Evolutionary conservation across 176 grass and related monocot species (phyloP).

Genomic region (Poa annua): DNA sequence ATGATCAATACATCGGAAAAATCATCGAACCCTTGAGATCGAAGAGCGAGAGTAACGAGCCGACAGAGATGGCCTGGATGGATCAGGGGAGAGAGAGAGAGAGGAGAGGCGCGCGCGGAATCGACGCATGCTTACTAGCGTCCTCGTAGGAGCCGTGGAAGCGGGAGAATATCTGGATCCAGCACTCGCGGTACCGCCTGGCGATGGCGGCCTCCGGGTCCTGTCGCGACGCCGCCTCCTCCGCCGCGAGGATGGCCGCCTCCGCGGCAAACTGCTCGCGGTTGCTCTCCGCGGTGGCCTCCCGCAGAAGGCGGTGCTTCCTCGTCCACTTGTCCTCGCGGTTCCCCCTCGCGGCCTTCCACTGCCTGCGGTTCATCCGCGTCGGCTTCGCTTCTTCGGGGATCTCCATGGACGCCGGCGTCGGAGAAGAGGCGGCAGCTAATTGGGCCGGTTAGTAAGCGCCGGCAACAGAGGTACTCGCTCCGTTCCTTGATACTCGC

Average conservation of each 20-base stretch:
- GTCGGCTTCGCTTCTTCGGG: not conserved
- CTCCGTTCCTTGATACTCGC: too few species aligned
- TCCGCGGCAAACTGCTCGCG: not conserved
- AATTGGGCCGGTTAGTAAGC: too few species aligned
- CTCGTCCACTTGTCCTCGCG: constrained; percentile 2
- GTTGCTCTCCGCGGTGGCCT: not conserved
- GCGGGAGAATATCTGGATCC: not conserved
- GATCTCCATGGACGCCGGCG: not conserved
- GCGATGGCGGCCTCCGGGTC: not conserved
- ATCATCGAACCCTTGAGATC: too few species aligned
- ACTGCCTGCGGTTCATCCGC: constrained; percentile 8
- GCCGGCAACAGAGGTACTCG: too few species aligned
- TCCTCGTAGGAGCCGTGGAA: constrained; percentile 5
- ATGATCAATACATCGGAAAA: not conserved
- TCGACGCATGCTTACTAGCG: not conserved
- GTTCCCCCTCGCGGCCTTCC: not conserved
- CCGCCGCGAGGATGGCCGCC: not conserved
- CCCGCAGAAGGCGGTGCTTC: not conserved
- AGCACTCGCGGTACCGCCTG: not conserved
- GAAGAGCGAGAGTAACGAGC: not conserved
- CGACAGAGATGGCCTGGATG: not conserved
- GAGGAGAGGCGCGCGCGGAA: not conserved
- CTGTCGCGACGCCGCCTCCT: not conserved
- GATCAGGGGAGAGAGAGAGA: not conserved
- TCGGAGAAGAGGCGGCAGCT: not conserved